Conservation (phyloP, 768 basidiomycete species). For the Heimioporus sp. region DNA sequence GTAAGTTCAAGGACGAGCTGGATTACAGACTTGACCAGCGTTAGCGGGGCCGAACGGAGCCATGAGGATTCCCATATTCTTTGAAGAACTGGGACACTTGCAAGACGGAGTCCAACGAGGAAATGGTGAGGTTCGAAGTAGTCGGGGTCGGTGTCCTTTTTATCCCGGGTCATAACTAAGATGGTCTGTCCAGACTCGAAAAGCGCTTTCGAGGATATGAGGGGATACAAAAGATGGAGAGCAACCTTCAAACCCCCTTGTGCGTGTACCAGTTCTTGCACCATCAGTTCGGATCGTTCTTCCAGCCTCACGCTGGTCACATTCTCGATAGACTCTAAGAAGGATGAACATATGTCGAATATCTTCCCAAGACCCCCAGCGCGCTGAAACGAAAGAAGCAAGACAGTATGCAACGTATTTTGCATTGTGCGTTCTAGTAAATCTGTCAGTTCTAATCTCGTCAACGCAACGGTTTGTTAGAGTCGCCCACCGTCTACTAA, state of each 20-base stretch:
- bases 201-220: slow-evolving; percentile 77
- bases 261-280: slow-evolving; percentile 70
- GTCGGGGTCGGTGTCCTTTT: slow-evolving; percentile 70
- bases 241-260: slow-evolving; percentile 81
- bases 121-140: slow-evolving; percentile 89
- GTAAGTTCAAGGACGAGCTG: slow-evolving; percentile 78
- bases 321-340: slow-evolving; percentile 56
- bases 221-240: slow-evolving; percentile 69
- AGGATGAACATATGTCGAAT: slow-evolving; percentile 52
- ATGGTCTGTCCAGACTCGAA: slow-evolving; percentile 85
- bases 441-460: not conserved
- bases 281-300: slow-evolving; percentile 53
- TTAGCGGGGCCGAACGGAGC: slow-evolving; percentile 73
- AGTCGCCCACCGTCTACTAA: slow-evolving; percentile 53
- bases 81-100: slow-evolving; percentile 62
- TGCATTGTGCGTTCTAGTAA: slow-evolving; percentile 69
- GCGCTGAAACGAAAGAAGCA: slow-evolving; percentile 72
- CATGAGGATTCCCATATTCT: slow-evolving; percentile 82
- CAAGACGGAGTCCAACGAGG: slow-evolving; percentile 74
- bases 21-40: slow-evolving; percentile 72
- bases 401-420: slow-evolving; percentile 77
- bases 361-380: slow-evolving; percentile 68
- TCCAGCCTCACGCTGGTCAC: slow-evolving; percentile 50
- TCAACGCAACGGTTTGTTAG: not conserved
- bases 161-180: slow-evolving; percentile 69